A percentile compares a stretch with the other conserved stretches of the same genome.
phyloP scores from a whole-genome alignment of 345 rosid species.

The Lepidium aucheri region DNA sequence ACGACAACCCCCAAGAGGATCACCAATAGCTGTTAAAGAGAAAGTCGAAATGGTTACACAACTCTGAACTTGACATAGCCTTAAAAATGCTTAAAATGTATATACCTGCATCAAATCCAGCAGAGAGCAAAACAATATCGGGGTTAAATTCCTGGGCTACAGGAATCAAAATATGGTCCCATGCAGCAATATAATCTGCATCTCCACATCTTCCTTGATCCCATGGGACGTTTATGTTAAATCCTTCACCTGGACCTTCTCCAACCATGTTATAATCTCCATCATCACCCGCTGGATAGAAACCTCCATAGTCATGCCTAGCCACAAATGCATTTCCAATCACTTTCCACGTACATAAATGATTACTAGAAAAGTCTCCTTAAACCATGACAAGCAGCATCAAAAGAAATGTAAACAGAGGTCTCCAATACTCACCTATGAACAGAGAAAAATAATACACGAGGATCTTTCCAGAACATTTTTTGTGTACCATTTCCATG shows the following conservation, averaged over 20 bases:
- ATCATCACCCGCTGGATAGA: slow-evolving; percentile 74
- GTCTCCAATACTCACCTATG: slow-evolving; percentile 53
- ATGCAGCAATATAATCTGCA: slow-evolving; percentile 84
- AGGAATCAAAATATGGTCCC: slow-evolving; percentile 90
- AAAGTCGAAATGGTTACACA: slow-evolving; percentile 9
- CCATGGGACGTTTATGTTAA: slow-evolving; percentile 95
- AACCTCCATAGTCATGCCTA: slow-evolving; percentile 81
- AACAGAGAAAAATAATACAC: slow-evolving; percentile 89
- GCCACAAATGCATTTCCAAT: background rate
- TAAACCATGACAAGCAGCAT: background rate
- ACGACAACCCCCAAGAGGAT: slow-evolving; percentile 86
- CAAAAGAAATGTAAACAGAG: background rate
- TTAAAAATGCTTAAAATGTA: background rate
- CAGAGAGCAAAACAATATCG: slow-evolving; percentile 68
- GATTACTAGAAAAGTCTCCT: background rate
- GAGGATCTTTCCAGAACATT: slow-evolving; percentile 85
- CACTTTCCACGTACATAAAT: background rate
- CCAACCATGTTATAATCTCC: slow-evolving; percentile 83
- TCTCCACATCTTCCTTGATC: slow-evolving; percentile 77
- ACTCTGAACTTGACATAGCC: background rate
- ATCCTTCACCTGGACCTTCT: slow-evolving; percentile 83
- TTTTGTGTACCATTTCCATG: slow-evolving; percentile 97
- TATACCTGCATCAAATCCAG: slow-evolving; percentile 96
- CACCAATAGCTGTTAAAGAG: slow-evolving; percentile 53
- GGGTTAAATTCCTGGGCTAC: slow-evolving; percentile 76